Conservation (phyloP, 1,139 yeast genomes). For the Eremothecium gossypii region DNA sequence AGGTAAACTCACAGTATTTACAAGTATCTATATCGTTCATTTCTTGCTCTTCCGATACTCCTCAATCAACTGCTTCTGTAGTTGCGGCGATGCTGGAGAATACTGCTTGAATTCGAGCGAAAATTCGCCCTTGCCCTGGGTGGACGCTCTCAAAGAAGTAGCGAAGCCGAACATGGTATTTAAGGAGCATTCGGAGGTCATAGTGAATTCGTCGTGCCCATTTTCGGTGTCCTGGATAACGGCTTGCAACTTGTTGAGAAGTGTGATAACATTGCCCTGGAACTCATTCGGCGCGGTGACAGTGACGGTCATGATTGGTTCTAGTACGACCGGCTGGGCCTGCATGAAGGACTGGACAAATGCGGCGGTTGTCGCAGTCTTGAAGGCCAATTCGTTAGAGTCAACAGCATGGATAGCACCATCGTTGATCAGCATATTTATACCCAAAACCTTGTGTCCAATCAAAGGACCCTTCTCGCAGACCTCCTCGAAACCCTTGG, state of each 20-base stretch:
- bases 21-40: constrained; percentile 6
- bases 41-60: constrained; percentile 54
- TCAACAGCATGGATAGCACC: constrained; percentile 98
- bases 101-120: constrained; percentile 89
- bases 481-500: constrained; percentile 90
- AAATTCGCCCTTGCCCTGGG: constrained; percentile 99
- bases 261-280: constrained; percentile 88
- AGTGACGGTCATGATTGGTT: constrained; percentile 91
- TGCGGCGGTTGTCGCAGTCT: constrained; percentile 86
- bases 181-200: constrained; percentile 89
- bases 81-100: constrained; percentile 82
- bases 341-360: constrained; percentile 82
- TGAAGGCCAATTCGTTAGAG: constrained; percentile 90
- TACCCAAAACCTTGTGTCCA: constrained; percentile 91
- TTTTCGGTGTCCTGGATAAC: constrained; percentile 90
- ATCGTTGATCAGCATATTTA: constrained; percentile 86
- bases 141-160: constrained; percentile 86
- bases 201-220: constrained; percentile 89
- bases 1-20: background rate
- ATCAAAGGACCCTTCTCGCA: constrained; percentile 94
- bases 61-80: constrained; percentile 83
- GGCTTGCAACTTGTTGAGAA: constrained; percentile 86
- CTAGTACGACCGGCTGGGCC: constrained; percentile 81
- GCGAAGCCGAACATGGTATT: constrained; percentile 96
- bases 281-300: constrained; percentile 93